Conservation (phyloP, 1,139 yeast genomes). For the Yamadazyma dushanensis region DNA sequence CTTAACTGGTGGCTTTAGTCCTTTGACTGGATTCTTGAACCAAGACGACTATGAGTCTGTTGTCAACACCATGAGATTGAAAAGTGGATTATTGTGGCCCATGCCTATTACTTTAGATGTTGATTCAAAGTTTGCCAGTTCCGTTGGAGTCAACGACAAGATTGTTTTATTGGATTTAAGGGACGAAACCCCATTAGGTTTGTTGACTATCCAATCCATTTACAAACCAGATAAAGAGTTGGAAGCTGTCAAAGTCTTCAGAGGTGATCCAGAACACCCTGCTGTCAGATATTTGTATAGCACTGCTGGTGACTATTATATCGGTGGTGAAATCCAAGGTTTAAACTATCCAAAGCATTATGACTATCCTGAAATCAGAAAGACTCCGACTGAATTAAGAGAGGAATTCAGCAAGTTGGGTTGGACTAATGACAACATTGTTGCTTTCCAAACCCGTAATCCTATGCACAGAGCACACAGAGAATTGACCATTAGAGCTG, state of each 20-base stretch:
- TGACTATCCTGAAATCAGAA: slow-evolving; percentile 84
- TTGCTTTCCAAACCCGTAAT: slow-evolving; percentile 96
- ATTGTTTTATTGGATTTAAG: slow-evolving; percentile 79
- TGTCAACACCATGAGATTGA: slow-evolving; percentile 71
- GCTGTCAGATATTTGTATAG: slow-evolving; percentile 75
- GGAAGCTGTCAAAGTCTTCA: slow-evolving; percentile 85
- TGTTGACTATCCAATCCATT: slow-evolving; percentile 74
- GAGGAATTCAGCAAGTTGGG: slow-evolving; percentile 75
- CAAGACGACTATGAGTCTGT: slow-evolving; percentile 81
- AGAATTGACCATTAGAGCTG: slow-evolving; percentile 94
- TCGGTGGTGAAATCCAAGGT: slow-evolving; percentile 89
- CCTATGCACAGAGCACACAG: slow-evolving; percentile 99
- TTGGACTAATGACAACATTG: slow-evolving; percentile 76
- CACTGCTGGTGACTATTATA: slow-evolving; percentile 76
- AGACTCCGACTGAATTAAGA: slow-evolving; percentile 89
- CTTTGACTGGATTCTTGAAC: slow-evolving; percentile 81
- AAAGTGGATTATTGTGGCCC: slow-evolving; percentile 83
- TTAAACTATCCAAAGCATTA: slow-evolving; percentile 83
- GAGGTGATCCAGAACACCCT: slow-evolving; percentile 98
- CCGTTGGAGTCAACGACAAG: slow-evolving; percentile 56
- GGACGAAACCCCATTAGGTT: slow-evolving; percentile 78
- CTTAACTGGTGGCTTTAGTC: slow-evolving; percentile 93
- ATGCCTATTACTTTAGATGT: slow-evolving; percentile 93
- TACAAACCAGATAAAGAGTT: slow-evolving; percentile 75
- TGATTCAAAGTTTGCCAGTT: slow-evolving; percentile 49